Evolutionary conservation across 768 basidiomycete species (phyloP).

Genomic region (Suillus subluteus): DNA sequence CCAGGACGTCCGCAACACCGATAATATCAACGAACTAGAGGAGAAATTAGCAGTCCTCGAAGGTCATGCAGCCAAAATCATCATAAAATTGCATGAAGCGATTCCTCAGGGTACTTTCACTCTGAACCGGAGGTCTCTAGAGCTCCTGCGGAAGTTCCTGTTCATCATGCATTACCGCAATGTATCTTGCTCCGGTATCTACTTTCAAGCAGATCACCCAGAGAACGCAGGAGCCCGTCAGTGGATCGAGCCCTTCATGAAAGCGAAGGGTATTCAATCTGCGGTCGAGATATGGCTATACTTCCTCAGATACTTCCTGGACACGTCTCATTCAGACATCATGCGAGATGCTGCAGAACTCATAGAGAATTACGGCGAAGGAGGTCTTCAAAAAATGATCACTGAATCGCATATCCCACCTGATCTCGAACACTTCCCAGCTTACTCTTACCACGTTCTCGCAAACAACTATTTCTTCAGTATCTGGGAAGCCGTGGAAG

Average conservation of each 20-base stretch:
- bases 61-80: slow-evolving; percentile 26
- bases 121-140: no score
- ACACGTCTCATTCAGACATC: no score
- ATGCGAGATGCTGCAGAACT: neutral
- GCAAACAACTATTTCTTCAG: slow-evolving; percentile 20
- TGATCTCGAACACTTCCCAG: slow-evolving; percentile 22
- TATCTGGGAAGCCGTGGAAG: slow-evolving; percentile 37
- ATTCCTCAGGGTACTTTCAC: no score
- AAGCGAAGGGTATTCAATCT: no score
- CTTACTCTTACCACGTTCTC: slow-evolving; percentile 29
- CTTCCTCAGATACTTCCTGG: no score
- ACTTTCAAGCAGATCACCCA: no score
- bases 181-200: no score
- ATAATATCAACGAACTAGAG: slow-evolving; percentile 34
- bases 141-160: no score
- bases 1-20: slow-evolving; percentile 22
- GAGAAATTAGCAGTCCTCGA: slow-evolving; percentile 34
- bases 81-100: slow-evolving; percentile 12
- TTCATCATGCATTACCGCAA: no score
- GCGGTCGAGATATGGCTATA: no score
- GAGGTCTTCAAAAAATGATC: neutral
- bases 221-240: no score
- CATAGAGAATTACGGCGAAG: neutral
- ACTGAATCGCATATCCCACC: slow-evolving; percentile 4
- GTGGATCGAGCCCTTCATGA: no score